phyloP scores from a whole-genome alignment of 2,329 filamentous ascomycete species.

The Colletotrichum gigasporum region DNA sequence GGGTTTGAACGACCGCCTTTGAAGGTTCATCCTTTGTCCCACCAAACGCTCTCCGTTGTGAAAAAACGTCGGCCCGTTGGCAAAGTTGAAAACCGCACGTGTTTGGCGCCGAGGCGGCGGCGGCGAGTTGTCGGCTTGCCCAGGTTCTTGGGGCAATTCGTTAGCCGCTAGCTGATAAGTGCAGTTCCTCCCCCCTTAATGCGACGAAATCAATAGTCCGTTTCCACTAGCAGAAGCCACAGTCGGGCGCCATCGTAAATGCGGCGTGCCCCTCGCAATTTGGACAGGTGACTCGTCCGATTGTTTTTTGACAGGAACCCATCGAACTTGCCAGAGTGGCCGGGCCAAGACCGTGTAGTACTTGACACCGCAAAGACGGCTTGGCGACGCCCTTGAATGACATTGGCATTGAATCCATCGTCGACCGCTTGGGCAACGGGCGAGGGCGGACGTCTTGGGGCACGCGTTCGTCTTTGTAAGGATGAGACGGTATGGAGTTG shows the following conservation, averaged over 20 bases:
- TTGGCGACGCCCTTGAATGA: slow-evolving; percentile 5
- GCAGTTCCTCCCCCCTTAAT: not conserved
- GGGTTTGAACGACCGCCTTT: not conserved
- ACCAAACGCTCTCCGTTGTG: not conserved
- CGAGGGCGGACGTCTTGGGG: not conserved
- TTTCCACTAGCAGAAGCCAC: slow-evolving; percentile 27
- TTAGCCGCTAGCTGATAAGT: not conserved
- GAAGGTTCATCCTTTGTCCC: not conserved
- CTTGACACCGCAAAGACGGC: slow-evolving; percentile 7
- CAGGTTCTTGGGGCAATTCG: not conserved
- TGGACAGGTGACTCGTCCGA: not conserved
- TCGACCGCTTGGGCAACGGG: not conserved
- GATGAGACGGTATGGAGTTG: too few relatives aligned
- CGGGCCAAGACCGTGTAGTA: not conserved
- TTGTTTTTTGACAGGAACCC: not conserved
- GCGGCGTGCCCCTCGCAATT: not conserved
- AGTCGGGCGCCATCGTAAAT: slow-evolving; percentile 16
- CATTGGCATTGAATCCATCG: not conserved
- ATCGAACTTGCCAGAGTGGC: not conserved
- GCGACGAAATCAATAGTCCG: slow-evolving; percentile 15
- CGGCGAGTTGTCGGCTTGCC: not conserved
- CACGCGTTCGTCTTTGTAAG: too few relatives aligned
- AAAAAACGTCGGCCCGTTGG: not conserved
- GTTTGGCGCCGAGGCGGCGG: not conserved
- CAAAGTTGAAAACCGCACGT: not conserved